Evolutionary conservation across 257 asterid species (phyloP), one percentile per base, ranked within the genome.

Genomic region (Jacaranda mimosifolia): DNA sequence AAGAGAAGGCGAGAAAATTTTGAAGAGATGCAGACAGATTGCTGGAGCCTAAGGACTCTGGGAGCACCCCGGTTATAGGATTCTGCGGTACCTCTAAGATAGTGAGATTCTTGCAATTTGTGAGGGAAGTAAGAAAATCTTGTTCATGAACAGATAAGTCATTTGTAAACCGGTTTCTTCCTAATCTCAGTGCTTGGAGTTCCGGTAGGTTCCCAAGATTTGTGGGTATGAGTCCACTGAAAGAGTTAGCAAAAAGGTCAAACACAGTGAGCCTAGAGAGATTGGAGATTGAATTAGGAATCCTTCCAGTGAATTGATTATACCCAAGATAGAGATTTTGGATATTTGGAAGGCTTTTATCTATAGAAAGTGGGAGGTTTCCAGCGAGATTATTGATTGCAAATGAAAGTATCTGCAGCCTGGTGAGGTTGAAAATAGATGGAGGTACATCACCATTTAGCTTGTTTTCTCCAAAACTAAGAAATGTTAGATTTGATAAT

Each of bases 271-370:
- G 75, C 1, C 26, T 60, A 42, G 82, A 79, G 68, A 73, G 43
- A 66, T 83, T 83, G 5, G 77, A 15, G n/a, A 83, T 62, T 3
- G 78, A 39, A n/a, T 13, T 26, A 1, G 86, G 86, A 11, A 82
- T 70, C 13, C 32, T 21, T 48, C 86, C 83, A 17, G 48, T 60
- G 18, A 80, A 76, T 1, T 1, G 46, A 18, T 80, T 83, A 0
- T 0, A 9, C 3, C 12, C 65, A 15, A 83, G 40, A 56, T 72
- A 64, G 0, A 83, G 43, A 5, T 21, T 9, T 6, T 12, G 3
- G 11, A 83, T 53, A 62, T 72, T 56, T 18, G 87, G 84, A 55
- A 63, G 43, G 6, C 55, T 35, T 5, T 18, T 12, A 40, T 12
- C 79, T n/a, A 74, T 4, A 17, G 1, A 42, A 8, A 8, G 46